Evolutionary conservation across 2,329 filamentous ascomycete species (phyloP), one percentile per base, ranked within the genome.

Genomic region (Helotiales sp.): DNA sequence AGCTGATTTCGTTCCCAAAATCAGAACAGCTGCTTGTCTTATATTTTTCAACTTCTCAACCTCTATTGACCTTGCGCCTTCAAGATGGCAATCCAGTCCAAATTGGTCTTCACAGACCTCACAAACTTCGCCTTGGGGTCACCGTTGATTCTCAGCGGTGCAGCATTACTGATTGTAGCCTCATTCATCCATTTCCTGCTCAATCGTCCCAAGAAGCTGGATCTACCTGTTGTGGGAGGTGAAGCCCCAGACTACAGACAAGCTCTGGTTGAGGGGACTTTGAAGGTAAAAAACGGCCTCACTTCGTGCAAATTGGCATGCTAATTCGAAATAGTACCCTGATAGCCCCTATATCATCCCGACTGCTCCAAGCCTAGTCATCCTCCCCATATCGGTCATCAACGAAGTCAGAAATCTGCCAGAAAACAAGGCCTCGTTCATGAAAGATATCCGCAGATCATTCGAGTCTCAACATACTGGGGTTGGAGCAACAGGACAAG

Each of bases 391-490:
- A 27, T 60, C 55, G 17, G 46, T 58, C 19, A 54, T 65, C 19
- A 53, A 67, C 13, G 67, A 68, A 51, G 52, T 66, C 27, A 54
- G 62, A 34, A 61, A 61, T 34, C 55, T 68, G 5, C 64, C 66
- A 5, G 63, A 69, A 30, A 58, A 61, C 36, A 57, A 61, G 42
- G 54, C 57, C 4, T 67, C 65, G 9, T 68, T 69, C 55, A 56
- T 44, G 34, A 33, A 63, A 38, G 53, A 62, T 17, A 40, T 66
- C 10, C 46, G 36, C 15, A 31, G 48, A 36, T 25, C 31, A 12
- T 65, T 68, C 29, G 25, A 44, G 17, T 51, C 53, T 15, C 61
- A 60, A 48, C 55, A 67, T 17, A 69, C 67, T 6, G 58, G 56
- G 12, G 53, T 69, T 25, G 66, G 66, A 13, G 55, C 62, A 25